phyloP scores from a whole-genome alignment of 2,329 filamentous ascomycete genomes.

The Tolypocladium nubicola region DNA sequence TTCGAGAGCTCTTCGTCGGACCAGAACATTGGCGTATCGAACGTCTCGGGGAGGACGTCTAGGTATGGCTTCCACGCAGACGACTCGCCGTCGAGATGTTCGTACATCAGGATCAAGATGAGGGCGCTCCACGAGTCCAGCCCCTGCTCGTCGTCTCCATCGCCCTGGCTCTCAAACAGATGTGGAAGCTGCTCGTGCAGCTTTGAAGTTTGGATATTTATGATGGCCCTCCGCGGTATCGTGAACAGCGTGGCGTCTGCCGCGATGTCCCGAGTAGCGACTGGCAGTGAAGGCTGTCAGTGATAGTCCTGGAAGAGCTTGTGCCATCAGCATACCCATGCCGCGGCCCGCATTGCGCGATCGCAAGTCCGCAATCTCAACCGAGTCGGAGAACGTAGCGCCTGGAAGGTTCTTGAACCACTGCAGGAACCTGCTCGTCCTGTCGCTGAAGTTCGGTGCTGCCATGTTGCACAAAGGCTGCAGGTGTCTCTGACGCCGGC shows the following conservation, averaged over 20 bases:
- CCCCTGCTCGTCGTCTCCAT: constrained; percentile 22
- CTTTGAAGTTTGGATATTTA: constrained; percentile 63
- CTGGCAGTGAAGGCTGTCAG: constrained; percentile 29
- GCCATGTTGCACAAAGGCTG: constrained; percentile 3
- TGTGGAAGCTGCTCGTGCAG: constrained; percentile 47
- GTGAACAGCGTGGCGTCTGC: constrained; percentile 72
- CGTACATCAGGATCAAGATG: constrained; percentile 75
- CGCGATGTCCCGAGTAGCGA: constrained; percentile 58
- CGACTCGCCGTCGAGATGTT: constrained; percentile 44
- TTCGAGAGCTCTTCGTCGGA: constrained; percentile 54
- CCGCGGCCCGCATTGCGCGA: constrained; percentile 41
- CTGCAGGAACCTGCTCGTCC: constrained; percentile 34
- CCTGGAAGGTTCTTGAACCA: constrained; percentile 45
- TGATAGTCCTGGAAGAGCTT: background rate
- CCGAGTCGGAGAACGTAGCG: constrained; percentile 40
- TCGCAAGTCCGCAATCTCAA: constrained; percentile 42
- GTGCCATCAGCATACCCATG: constrained; percentile 30
- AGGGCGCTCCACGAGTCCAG: constrained; percentile 45
- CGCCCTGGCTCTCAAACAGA: constrained; percentile 33
- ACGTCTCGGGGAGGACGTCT: constrained; percentile 56
- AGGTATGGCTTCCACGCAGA: constrained; percentile 75
- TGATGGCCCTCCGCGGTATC: constrained; percentile 61
- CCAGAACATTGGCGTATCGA: constrained; percentile 93
- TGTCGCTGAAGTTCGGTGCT: constrained; percentile 26
- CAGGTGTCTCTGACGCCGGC: background rate